Evolutionary conservation across 176 grass and related monocot genomes (phyloP), one percentile per base, ranked within the genome.

Genomic region (Eremochloa ophiuroides): DNA sequence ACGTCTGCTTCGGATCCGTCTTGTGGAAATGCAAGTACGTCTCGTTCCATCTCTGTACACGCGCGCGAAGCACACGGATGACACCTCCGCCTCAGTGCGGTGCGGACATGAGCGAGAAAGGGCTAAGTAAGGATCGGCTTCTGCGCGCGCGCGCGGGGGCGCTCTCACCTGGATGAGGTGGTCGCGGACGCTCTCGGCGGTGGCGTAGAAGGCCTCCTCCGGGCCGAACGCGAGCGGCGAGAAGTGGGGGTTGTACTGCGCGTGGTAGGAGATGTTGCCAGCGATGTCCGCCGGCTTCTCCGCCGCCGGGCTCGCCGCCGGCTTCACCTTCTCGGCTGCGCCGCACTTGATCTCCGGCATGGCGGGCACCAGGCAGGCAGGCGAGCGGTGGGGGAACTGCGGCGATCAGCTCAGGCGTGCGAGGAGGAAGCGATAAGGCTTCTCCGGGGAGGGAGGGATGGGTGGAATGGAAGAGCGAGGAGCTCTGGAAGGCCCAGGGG

Each of bases 1-100:
- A 99, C 38, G 97, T 99, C 89, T 99, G 93, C 79, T 99, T 99
- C 37, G 96, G 93, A 80, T 99, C 93, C 88, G 84, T 80, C 87
- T 88, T 90, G 81, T 99, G 97, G 87, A 93, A 99, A 89, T 99
- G 88, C 79, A 93, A 4, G 85, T 91, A 99, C 35, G 97, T 99
- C 6, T 89, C 88, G 74, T 95, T 96, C 97, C 97, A 99, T 86
- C 97, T 93, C 97, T 99, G 87, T 30, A 67, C 25, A 33, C 44
- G 5, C 9, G 87, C 35, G 65, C 15, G 53, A 74, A 18, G 9
- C 41, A 62, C 41, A 66, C 22, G n/a, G 71, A 71, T 88, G 76
- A 89, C 83, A 22, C 38, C 31, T 48, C 34, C 29, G 68, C 33
- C 46, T 20, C 77, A 2, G 20, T 58, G 55, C 55, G n/a, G 53